Base-by-base conservation (phyloP, 179 eudicot genomes). In the Spinacia oleracea region DNA sequence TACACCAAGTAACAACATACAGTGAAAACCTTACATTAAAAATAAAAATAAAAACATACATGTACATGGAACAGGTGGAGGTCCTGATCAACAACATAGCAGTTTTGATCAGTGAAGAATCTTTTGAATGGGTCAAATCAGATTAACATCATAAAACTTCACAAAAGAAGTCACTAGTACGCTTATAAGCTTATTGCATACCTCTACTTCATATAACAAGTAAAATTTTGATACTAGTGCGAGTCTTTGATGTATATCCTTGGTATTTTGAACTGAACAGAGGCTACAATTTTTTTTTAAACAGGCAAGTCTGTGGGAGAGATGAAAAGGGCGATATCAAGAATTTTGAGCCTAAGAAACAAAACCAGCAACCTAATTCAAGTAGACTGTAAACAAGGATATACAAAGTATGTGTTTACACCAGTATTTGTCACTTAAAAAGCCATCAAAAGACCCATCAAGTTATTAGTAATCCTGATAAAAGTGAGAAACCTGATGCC, bases 1-100 rank as follows among this genome's bases (percentile, higher is more conserved):
- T 93, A 84, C 75, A 77, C 4, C 65, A 74, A 53, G 55, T 53
- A 48, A 7, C 45, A 21, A 70, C 20, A 34, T n/a, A 70, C 7
- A 73, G 11, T 72, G 11, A 73, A 10, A 32, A 18, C 27, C 45
- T 63, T 31, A 10, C 18, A 42, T 27, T 63, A 46, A 46, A 16
- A 69, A 32, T 4, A 53, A 40, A 34, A 63, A 46, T 11, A 16
- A 69, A 32, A 6, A 53, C 56, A 70, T 8, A 14, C 40, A 3
- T 16, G 8, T 7, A 53, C 21, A 15, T 2, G 0, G 27, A 7
- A 25, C 77, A n/a, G n/a, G n/a, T 60, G 23, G 43, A 74, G 43
- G 55, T 40, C 68, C 12, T 18, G 53, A 60, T 55, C 1, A 34
- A 34, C 18, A 34, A 32, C 66, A 0, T 38, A 23, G 11, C 42